Base-by-base conservation (phyloP, 176 grass and related monocot species). In the Rhynchospora tenuis region DNA sequence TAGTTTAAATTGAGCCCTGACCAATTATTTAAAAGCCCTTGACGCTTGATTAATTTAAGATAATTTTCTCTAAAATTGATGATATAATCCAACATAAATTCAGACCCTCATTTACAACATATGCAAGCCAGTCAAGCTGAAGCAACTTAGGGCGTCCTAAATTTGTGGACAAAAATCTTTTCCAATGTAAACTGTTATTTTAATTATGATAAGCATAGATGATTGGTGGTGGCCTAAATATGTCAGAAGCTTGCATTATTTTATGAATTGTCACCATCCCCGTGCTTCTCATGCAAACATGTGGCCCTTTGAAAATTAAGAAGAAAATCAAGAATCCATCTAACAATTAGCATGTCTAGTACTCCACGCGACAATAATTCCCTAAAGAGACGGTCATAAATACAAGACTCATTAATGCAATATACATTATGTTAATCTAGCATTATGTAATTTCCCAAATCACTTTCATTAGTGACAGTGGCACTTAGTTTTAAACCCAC, bases 311-410 rank as follows among this genome's bases (percentile, higher is more conserved):
- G n/a, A 52, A 28, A 82, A 48, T 17, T 46, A 51, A 82, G 45
- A 82, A 64, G 23, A 81, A 81, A 63, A 81, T 29, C 28, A 80
- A 31, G 7, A 65, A 44, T 64, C 55, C 23, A 19, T 54, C 13
- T 46, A 27, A 4, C 5, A 63, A 67, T 82, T 51, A 65, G 80
- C 33, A 82, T 82, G 80, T 28, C 62, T 46, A 9, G 15, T 82
- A 82, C 80, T 82, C 59, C 80, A 67, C 80, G 80, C 80, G 17
- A 82, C 59, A 82, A 82, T 82, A 67, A 82, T 82, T 82, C 23
- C 29, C 47, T 66, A 19, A 66, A 66, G 58, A 38, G 20, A 66
- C 12, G 52, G 52, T 79, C 42, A 61, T 7, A 82, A 29, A 66
- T 17, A 43, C 42, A 50, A 47, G 1, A 17, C 5, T 26, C 15